Evolutionary conservation across 2,329 filamentous ascomycete species (phyloP), one percentile per base, ranked within the genome.

Genomic region (Amauroascus niger): DNA sequence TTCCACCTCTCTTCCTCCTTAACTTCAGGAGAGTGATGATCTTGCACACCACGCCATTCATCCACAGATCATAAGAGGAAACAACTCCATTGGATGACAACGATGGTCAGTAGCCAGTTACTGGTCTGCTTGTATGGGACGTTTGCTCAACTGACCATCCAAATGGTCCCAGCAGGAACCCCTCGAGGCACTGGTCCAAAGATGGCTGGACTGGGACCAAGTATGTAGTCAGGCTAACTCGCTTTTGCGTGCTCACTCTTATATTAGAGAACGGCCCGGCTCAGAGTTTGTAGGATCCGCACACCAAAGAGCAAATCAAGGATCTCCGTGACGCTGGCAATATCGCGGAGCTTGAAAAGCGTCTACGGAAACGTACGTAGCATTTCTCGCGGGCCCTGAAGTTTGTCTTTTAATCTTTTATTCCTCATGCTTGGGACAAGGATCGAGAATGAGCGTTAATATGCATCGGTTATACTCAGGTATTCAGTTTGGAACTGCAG

Each of bases 401-500:
- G 6, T n/a, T 13, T 39, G 4, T 6, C n/a, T 6, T 1, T 44
- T n/a, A 9, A 30, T 30, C 11, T 26, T 14, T 22, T 26, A n/a
- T n/a, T n/a, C n/a, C 37, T 8, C 28, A 9, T 16, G 18, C n/a
- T 26, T 39, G 8, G 43, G 18, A 6, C n/a, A n/a, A 4, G 26
- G 26, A 30, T 30, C 9, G 9, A 30, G 26, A 1, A 32, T 32
- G 7, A 47, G 18, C 30, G 11, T 11, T 43, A 33, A 20, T n/a
- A n/a, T 32, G 26, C 24, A 45, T 37, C n/a, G n/a, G n/a, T 13
- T 28, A 24, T 41, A 41, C 8, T 30, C 47, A 73, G 70, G 71
- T 24, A 82, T 83, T 55, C 74, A 79, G 43, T 83, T 83, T 59
- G 80, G 80, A 22, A 83, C 79, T 5, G 79, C 79, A 37, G 81